Conservation (phyloP, 805 yeast genomes). For the Middelhovenomyces tepae region DNA sequence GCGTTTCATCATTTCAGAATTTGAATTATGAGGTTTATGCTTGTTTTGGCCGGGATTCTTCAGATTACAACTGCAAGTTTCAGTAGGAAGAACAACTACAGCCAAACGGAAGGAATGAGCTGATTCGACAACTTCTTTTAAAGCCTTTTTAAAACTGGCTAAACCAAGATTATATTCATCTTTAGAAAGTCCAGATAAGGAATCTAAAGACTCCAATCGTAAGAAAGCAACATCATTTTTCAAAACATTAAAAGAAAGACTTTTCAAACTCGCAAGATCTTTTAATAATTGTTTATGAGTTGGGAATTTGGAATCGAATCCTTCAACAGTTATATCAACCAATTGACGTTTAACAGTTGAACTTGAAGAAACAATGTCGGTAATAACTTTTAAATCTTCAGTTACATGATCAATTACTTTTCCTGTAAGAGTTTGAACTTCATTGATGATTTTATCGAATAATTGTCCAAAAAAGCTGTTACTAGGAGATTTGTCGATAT, state of each 20-base stretch:
- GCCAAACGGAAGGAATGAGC: constrained; percentile 3
- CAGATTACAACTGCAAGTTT: too few relatives aligned
- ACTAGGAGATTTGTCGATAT: constrained; percentile 11
- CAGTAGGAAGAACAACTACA: constrained; percentile 11
- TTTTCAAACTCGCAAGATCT: constrained; percentile 1
- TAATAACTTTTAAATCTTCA: background rate
- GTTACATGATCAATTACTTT: constrained; percentile 1
- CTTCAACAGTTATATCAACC: constrained; percentile 1
- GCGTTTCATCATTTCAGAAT: too few relatives aligned
- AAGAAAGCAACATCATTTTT: constrained; percentile 7
- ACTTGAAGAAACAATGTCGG: background rate
- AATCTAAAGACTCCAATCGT: constrained; percentile 4
- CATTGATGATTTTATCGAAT: constrained; percentile 9
- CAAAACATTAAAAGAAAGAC: constrained; percentile 2
- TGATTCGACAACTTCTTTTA: constrained; percentile 6
- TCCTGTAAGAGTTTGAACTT: constrained; percentile 1
- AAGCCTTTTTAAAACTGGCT: constrained; percentile 3
- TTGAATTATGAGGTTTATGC: too few relatives aligned
- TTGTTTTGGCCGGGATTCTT: too few relatives aligned
- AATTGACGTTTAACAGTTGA: background rate
- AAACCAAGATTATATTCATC: constrained; percentile 4
- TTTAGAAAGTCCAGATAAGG: constrained; percentile 1
- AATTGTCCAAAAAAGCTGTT: constrained; percentile 4
- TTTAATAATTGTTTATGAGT: background rate
- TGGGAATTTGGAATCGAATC: background rate